These are phyloP conservation scores for Maudiozyma bulderi DNA, from an alignment of 805 yeast genomes.

Conservation along the genomic window DNA sequence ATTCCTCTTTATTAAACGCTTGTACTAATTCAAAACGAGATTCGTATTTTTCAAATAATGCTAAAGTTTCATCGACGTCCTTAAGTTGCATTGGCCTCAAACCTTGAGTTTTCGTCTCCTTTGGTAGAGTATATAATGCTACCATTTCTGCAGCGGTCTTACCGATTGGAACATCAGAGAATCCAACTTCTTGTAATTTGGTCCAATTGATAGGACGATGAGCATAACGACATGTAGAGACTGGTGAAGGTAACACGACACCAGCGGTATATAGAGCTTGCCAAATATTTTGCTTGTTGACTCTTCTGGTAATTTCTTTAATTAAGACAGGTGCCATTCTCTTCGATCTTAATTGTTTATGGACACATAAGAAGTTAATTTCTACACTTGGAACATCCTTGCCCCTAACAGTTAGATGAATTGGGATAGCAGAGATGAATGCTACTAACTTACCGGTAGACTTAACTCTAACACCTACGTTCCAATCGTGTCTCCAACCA, in stretches of 20 bases:
- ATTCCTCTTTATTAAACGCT: constrained; percentile 45
- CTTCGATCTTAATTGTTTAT: constrained; percentile 86
- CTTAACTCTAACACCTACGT: constrained; percentile 84
- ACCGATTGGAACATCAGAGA: constrained; percentile 65
- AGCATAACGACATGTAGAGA: constrained; percentile 76
- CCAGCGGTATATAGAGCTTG: constrained; percentile 96
- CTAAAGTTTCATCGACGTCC: constrained; percentile 59
- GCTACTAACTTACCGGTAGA: constrained; percentile 73
- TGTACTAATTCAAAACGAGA: constrained; percentile 65
- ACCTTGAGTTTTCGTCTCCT: constrained; percentile 40
- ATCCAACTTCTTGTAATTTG: constrained; percentile 82
- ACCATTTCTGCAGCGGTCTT: constrained; percentile 64
- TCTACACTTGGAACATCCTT: constrained; percentile 59
- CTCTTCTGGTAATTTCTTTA: constrained; percentile 88
- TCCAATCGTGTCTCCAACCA: constrained; percentile 85
- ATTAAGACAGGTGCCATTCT: constrained; percentile 90
- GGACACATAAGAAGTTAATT: constrained; percentile 88
- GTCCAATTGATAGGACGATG: constrained; percentile 94
- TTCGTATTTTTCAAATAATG: constrained; percentile 54
- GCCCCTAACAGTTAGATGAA: constrained; percentile 51
- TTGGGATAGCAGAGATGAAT: constrained; percentile 86
- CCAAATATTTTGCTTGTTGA: constrained; percentile 78
- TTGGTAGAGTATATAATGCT: constrained; percentile 54
- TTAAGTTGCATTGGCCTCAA: constrained; percentile 40
- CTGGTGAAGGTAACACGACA: constrained; percentile 82